Percentiles rank a stretch among this genome's conserved stretches.
Evolutionary conservation across 352 stramenopile species (phyloP).

Genomic region (Detonula confervacea): DNA sequence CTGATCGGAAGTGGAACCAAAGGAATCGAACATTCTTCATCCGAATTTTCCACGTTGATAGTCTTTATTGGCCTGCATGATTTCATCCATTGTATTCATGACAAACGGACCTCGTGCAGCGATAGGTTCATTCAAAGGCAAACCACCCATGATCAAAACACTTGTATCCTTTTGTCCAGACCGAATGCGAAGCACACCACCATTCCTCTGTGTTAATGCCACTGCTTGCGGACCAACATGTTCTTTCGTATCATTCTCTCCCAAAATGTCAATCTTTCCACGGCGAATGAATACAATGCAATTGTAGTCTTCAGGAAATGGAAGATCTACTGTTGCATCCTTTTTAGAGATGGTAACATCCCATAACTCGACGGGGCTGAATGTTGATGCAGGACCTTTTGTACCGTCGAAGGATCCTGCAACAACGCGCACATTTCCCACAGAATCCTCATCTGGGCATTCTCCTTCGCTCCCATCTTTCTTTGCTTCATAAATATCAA

Average conservation of each 20-base stretch:
- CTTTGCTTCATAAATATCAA: conserved; percentile 42
- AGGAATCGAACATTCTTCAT: too few relatives aligned
- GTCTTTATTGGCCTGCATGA: conserved; percentile 82
- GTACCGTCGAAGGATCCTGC: conserved; percentile 65
- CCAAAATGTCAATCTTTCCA: conserved; percentile 58
- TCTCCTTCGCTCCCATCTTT: conserved; percentile 28
- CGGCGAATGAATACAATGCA: conserved; percentile 80
- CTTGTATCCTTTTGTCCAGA: conserved; percentile 55
- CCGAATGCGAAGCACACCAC: conserved; percentile 60
- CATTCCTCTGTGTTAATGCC: conserved; percentile 70
- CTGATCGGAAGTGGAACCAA: too few relatives aligned
- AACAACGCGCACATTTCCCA: conserved; percentile 72
- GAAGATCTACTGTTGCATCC: conserved; percentile 62
- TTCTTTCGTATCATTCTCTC: conserved; percentile 35
- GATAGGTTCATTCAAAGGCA: conserved; percentile 83
- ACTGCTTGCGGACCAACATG: conserved; percentile 73
- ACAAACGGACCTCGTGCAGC: conserved; percentile 86
- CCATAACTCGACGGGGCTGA: conserved; percentile 79
- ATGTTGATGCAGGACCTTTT: conserved; percentile 77
- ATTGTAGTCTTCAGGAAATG: conserved; percentile 71
- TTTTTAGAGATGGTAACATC: conserved; percentile 67
- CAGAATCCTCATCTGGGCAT: conserved; percentile 26
- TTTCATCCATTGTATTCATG: conserved; percentile 87
- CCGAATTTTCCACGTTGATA: conserved; percentile 79
- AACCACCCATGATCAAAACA: conserved; percentile 81